A percentile compares a stretch with the other conserved stretches of the same genome.
phyloP scores from a whole-genome alignment of 2,329 filamentous ascomycete species.

The Dissoconium aciculare region DNA sequence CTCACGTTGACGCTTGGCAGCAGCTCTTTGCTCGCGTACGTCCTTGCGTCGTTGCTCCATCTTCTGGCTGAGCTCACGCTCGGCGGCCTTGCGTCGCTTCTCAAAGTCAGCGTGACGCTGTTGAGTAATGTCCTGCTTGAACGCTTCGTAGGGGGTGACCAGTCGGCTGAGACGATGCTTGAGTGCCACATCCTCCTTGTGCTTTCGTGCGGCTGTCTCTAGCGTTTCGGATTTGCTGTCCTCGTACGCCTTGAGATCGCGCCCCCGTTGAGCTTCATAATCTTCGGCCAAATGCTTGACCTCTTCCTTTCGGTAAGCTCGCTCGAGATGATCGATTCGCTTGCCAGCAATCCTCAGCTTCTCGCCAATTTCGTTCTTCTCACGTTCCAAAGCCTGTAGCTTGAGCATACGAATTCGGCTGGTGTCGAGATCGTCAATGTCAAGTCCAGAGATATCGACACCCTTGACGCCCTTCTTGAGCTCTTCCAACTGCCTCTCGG shows the following conservation, averaged over 20 bases:
- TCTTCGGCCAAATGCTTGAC: conserved; percentile 78
- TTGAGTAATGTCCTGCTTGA: conserved; percentile 68
- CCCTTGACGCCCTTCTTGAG: conserved; percentile 77
- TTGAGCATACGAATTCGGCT: conserved; percentile 78
- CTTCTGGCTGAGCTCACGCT: conserved; percentile 84
- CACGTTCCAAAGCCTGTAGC: conserved; percentile 85
- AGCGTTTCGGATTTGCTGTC: conserved; percentile 62
- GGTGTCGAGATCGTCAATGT: conserved; percentile 51
- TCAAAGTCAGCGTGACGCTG: conserved; percentile 91
- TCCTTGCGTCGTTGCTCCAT: conserved; percentile 80
- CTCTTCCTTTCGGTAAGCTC: conserved; percentile 92
- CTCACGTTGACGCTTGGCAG: conserved; percentile 72
- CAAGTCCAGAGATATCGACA: conserved; percentile 74
- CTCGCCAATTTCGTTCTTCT: conserved; percentile 93
- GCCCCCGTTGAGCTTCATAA: conserved; percentile 67
- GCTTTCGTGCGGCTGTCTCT: conserved; percentile 67
- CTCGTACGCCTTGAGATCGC: conserved; percentile 68
- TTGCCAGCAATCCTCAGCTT: conserved; percentile 83
- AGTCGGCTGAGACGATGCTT: conserved; percentile 84
- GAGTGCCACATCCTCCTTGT: conserved; percentile 79
- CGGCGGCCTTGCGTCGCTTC: conserved; percentile 77
- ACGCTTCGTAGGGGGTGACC: conserved; percentile 69
- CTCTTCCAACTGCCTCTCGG: conserved; percentile 82
- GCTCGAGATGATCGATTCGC: conserved; percentile 91
- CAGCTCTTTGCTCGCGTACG: conserved; percentile 63